Evolutionary conservation across 495 filamentous ascomycete genomes (phyloP), one percentile per base, ranked within the genome.

Genomic region (Hamigera avellanea): DNA sequence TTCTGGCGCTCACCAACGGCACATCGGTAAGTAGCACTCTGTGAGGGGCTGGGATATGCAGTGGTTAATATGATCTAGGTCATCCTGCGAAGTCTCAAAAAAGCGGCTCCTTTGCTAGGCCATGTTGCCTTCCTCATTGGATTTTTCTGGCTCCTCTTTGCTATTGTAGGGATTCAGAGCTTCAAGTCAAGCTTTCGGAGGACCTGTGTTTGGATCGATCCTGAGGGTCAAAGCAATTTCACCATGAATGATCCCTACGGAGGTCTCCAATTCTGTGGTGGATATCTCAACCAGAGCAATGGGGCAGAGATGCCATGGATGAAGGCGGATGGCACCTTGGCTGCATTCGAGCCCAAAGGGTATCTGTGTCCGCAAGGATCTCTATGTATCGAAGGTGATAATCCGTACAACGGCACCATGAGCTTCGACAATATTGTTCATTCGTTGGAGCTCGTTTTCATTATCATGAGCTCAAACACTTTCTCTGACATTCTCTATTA

Each of bases 141-240:
- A 17, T 99, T 99, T 62, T 99, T 99, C 55, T 99, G 91, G 91
- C 79, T 99, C 29, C 66, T 99, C 6, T 99, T 99, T 61, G 93
- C 89, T 19, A 93, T 99, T 44, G 74, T 96, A 29, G 91, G 93
- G 1, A 80, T 96, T 12, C 91, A 99, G 58, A 91, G 82, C 58
- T 99, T 99, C 72, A 99, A 99, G 57, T 83, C 86, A 6, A 96
- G 91, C 51, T 64, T 95, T 19, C 73, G 78, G 46, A 80, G 91
- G 21, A 83, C 75, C 39, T 99, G 91, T 52, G 78, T 88, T 14
- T 99, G 88, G 89, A 56, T 77, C 36, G 79, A 83, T 40, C 76
- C 63, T 0, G 46, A 56, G 15, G 56, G 53, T 3, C 40, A 53
- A 32, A 44, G 35, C 4, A 56, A 60, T 30, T 74, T 56, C 67